phyloP scores from a whole-genome alignment of 2,329 filamentous ascomycete species.

The Pseudophaeomoniella oleicola region DNA sequence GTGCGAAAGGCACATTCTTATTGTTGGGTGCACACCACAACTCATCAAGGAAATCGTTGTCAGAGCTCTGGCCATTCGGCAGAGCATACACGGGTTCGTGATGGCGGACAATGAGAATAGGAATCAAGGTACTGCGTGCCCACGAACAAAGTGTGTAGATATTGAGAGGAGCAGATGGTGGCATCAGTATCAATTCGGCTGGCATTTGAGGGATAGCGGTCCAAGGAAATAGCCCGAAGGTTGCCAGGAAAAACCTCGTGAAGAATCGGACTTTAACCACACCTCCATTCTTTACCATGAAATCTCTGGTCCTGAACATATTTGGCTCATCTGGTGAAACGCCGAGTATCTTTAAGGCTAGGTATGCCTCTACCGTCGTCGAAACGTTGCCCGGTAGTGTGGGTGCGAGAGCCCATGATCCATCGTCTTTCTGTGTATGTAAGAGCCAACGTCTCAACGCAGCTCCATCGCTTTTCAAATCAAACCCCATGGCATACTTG shows the following conservation, averaged over 20 bases:
- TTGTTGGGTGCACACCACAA: constrained; percentile 14
- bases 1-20: constrained; percentile 11
- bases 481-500: constrained; percentile 11
- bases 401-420: constrained; percentile 17
- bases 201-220: constrained; percentile 17
- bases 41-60: constrained; percentile 20
- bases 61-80: constrained; percentile 12
- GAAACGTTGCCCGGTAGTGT: constrained; percentile 12
- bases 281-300: constrained; percentile 14
- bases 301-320: constrained; percentile 13
- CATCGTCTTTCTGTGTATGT: constrained; percentile 13
- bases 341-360: constrained; percentile 20
- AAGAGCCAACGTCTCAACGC: constrained; percentile 6
- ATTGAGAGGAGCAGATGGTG: constrained; percentile 13
- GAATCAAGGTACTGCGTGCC: constrained; percentile 13
- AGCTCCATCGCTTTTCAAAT: constrained; percentile 6
- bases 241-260: constrained; percentile 16
- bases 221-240: constrained; percentile 22
- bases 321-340: constrained; percentile 4
- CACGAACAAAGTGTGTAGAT: constrained; percentile 17
- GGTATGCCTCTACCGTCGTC: constrained; percentile 18
- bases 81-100: constrained; percentile 16
- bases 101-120: constrained; percentile 14
- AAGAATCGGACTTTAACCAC: constrained; percentile 17
- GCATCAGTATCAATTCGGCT: constrained; percentile 18